Evolutionary conservation across 805 yeast genomes (phyloP).

Genomic region (Candida hungchunana): DNA sequence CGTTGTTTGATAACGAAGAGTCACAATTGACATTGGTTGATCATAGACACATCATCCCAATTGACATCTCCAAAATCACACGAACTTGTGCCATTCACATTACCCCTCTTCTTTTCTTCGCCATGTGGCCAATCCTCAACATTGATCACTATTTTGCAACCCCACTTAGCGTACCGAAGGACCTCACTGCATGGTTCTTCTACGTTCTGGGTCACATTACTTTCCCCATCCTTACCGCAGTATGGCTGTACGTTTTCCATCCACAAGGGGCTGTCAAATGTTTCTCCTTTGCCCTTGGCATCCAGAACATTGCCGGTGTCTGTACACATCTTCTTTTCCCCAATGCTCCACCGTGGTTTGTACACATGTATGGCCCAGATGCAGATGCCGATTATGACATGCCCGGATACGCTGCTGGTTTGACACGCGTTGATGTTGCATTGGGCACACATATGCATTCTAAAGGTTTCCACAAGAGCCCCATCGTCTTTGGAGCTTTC

Average conservation of each 20-base stretch:
- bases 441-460: constrained; percentile 58
- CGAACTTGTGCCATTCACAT: constrained; percentile 14
- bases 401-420: constrained; percentile 70
- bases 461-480: constrained; percentile 60
- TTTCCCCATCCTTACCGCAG: constrained; percentile 56
- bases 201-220: constrained; percentile 60
- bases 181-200: constrained; percentile 55
- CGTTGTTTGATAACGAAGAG: constrained; percentile 20
- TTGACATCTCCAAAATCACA: constrained; percentile 13
- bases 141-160: constrained; percentile 37
- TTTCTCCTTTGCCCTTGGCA: constrained; percentile 52
- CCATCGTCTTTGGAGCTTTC: constrained; percentile 65
- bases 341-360: constrained; percentile 74
- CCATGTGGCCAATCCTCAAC: constrained; percentile 48
- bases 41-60: constrained; percentile 5
- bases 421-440: constrained; percentile 59
- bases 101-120: constrained; percentile 35
- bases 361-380: constrained; percentile 55
- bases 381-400: constrained; percentile 53
- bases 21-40: neutral
- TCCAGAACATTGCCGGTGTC: constrained; percentile 57
- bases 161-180: constrained; percentile 42
- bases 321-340: constrained; percentile 60
- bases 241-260: constrained; percentile 62
- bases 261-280: constrained; percentile 56